A percentile compares a stretch with the other conserved stretches of the same genome.
These are phyloP conservation scores for Begonia masoniana DNA, from an alignment of 306 rosid genomes.

Conservation along the genomic window DNA sequence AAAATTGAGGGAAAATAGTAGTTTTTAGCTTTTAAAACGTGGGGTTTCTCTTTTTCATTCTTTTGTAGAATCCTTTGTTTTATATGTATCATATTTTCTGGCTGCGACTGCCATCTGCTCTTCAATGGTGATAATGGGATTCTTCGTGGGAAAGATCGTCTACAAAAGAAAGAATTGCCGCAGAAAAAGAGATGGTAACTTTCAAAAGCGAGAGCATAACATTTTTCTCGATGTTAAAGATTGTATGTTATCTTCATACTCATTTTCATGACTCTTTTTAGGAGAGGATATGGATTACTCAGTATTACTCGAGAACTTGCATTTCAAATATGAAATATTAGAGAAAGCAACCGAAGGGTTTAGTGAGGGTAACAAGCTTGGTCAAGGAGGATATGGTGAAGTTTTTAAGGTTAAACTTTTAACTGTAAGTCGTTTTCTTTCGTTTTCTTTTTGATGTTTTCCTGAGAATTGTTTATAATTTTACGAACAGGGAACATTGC, in stretches of 20 bases:
- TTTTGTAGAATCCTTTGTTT: constrained; percentile 7
- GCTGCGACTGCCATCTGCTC: constrained; percentile 9
- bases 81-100: neutral
- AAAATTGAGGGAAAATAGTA: too few species aligned
- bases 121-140: constrained; percentile 9
- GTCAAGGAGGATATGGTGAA: constrained; percentile 32
- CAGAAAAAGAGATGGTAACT: constrained; percentile 3
- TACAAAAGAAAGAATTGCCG: neutral
- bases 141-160: constrained; percentile 9
- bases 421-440: neutral
- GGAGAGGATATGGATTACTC: constrained; percentile 2
- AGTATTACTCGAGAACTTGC: constrained; percentile 5
- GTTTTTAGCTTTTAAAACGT: too few species aligned
- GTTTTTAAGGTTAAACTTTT: constrained; percentile 17
- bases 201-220: neutral
- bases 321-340: constrained; percentile 22
- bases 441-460: neutral
- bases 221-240: too few species aligned
- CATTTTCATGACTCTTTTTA: neutral
- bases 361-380: constrained; percentile 22
- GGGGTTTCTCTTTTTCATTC: neutral
- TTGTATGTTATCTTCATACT: too few species aligned
- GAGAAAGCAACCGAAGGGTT: constrained; percentile 24
- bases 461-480: neutral
- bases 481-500: constrained; percentile 18